Evolutionary conservation across 768 basidiomycete species (phyloP).

Genomic region (Mycena galopus): DNA sequence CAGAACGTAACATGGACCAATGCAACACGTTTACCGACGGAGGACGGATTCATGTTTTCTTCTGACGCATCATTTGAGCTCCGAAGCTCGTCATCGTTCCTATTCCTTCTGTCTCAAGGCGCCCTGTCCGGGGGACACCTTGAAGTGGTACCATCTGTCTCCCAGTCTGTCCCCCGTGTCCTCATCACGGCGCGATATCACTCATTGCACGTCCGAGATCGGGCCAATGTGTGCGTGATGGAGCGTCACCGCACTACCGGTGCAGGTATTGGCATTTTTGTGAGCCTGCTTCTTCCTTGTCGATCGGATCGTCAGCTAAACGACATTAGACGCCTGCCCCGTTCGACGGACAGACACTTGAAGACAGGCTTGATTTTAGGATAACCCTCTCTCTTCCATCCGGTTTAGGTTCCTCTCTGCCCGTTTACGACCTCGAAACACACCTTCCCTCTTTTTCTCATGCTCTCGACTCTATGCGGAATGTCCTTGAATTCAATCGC

Average conservation of each 20-base stretch:
- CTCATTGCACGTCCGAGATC: conserved; percentile 35
- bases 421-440: conserved; percentile 59
- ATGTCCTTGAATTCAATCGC: conserved; percentile 54
- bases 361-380: conserved; percentile 37
- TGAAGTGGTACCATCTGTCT: conserved; percentile 31
- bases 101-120: conserved; percentile 53
- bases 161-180: conserved; percentile 29
- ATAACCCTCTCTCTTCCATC: conserved; percentile 44
- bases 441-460: conserved; percentile 58
- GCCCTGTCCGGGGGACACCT: conserved; percentile 37
- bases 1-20: conserved; percentile 30
- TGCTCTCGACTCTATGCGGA: conserved; percentile 50
- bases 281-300: conserved; percentile 32
- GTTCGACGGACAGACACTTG: conserved; percentile 27
- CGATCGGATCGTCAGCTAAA: neutral
- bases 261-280: conserved; percentile 48
- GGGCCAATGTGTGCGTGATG: conserved; percentile 46
- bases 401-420: conserved; percentile 38
- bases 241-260: conserved; percentile 43
- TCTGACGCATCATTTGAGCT: conserved; percentile 43
- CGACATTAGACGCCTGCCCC: conserved; percentile 34
- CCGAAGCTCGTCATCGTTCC: conserved; percentile 42
- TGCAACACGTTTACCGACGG: conserved; percentile 5
- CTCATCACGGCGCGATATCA: conserved; percentile 24
- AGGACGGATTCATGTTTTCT: conserved; percentile 10